Conservation (phyloP, 768 basidiomycete genomes). For the Boletus tomentosulus region DNA sequence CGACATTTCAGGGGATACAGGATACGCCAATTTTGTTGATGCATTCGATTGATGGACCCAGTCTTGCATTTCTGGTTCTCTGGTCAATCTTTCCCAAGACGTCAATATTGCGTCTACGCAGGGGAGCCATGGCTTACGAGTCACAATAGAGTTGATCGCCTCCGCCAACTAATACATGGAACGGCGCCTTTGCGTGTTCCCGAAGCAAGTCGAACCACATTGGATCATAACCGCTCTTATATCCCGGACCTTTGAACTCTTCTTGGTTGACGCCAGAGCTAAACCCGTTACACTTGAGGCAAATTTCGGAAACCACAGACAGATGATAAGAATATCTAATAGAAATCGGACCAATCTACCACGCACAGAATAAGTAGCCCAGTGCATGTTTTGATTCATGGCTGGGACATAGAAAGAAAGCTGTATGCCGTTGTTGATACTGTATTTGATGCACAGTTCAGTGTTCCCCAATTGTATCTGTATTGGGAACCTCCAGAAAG, state of each 20-base stretch:
- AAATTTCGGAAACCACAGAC: not conserved
- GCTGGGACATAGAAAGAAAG: slow-evolving; percentile 84
- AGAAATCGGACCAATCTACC: not conserved
- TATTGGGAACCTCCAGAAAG: slow-evolving; percentile 93
- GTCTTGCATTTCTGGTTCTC: slow-evolving; percentile 84
- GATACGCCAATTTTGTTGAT: slow-evolving; percentile 53
- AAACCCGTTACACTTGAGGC: slow-evolving; percentile 76
- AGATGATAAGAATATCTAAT: not conserved
- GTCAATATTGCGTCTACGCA: not conserved
- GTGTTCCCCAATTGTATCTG: slow-evolving; percentile 66
- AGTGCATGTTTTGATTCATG: slow-evolving; percentile 77
- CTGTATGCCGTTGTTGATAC: slow-evolving; percentile 74
- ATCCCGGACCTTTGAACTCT: slow-evolving; percentile 79
- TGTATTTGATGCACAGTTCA: slow-evolving; percentile 79
- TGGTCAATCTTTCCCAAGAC: slow-evolving; percentile 50
- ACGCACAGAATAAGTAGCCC: slow-evolving; percentile 83
- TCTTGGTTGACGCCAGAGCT: slow-evolving; percentile 87
- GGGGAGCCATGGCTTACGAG: slow-evolving; percentile 39
- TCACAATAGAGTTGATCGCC: slow-evolving; percentile 93
- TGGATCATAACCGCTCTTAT: slow-evolving; percentile 79
- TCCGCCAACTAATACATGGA: slow-evolving; percentile 90
- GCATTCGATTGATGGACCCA: slow-evolving; percentile 69
- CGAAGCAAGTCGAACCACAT: slow-evolving; percentile 91
- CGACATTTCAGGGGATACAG: slow-evolving; percentile 67
- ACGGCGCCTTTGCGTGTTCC: slow-evolving; percentile 74